Conservation (phyloP, 2,329 filamentous ascomycete species). For the Penicillium sp. region DNA sequence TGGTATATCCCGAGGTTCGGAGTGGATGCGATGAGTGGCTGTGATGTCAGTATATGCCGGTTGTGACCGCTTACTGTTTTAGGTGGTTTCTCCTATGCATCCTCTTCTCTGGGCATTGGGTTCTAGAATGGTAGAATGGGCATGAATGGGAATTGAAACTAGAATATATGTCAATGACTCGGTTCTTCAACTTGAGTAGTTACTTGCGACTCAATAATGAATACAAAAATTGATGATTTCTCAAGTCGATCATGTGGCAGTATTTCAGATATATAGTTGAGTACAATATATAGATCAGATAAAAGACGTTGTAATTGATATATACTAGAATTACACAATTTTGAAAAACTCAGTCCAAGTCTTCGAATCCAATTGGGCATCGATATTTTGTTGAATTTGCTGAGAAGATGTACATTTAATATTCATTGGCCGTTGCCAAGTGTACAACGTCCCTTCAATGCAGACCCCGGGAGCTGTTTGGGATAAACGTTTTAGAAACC, state of each 20-base stretch:
- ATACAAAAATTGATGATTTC: not conserved
- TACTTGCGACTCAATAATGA: no score
- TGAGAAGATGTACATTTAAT: not conserved
- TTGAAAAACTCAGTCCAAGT: no score
- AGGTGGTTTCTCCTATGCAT: not conserved
- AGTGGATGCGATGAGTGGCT: not conserved
- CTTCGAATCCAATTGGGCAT: no score
- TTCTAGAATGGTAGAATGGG: not conserved
- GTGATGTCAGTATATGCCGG: slow-evolving; percentile 26
- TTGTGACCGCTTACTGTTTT: slow-evolving; percentile 17
- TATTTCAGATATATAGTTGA: not conserved
- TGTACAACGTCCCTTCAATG: no score
- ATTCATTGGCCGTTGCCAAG: no score
- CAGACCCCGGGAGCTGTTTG: no score
- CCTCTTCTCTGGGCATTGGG: no score
- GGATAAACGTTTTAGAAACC: no score
- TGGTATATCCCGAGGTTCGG: not conserved
- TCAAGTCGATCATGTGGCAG: no score
- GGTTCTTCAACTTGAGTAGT: no score
- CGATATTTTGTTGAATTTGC: not conserved
- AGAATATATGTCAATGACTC: no score
- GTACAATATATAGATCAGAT: not conserved
- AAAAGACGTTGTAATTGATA: not conserved
- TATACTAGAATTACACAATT: no score
- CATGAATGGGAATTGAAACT: not conserved